Percentiles rank a stretch among this genome's conserved stretches.
Conservation (phyloP, 495 filamentous ascomycete genomes). For the Tuber indicum region DNA sequence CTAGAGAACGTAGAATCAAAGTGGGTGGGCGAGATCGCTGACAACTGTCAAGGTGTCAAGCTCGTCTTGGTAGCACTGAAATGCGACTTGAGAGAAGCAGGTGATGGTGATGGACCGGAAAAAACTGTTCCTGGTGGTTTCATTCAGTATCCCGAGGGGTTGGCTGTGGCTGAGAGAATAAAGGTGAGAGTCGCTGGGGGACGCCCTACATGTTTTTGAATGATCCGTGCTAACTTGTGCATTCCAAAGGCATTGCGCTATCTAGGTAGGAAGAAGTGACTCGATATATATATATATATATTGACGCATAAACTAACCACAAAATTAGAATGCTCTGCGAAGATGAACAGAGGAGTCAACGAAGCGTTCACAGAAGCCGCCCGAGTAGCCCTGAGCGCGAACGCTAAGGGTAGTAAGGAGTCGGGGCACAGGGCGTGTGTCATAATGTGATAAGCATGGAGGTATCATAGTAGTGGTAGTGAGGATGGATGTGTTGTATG, state of each 20-base stretch:
- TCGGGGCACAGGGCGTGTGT: constrained; percentile 22
- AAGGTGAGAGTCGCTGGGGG: constrained; percentile 41
- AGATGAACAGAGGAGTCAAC: constrained; percentile 93
- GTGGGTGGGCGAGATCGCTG: constrained; percentile 95
- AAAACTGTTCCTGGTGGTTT: constrained; percentile 48
- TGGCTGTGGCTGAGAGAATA: constrained; percentile 88
- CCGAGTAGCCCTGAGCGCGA: constrained; percentile 88
- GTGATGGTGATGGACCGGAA: constrained; percentile 51
- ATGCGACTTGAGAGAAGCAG: constrained; percentile 79
- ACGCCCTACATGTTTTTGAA: constrained; percentile 4
- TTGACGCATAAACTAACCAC: constrained; percentile 10
- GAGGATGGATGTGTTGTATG: not conserved
- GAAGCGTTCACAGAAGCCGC: constrained; percentile 98
- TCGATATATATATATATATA: not conserved
- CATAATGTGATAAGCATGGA: constrained; percentile 18
- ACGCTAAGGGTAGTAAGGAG: constrained; percentile 53
- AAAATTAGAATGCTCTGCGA: constrained; percentile 80
- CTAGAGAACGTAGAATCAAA: constrained; percentile 97
- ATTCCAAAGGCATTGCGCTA: constrained; percentile 67
- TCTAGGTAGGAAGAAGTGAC: constrained; percentile 53
- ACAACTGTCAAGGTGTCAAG: constrained; percentile 91
- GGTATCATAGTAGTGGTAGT: not conserved
- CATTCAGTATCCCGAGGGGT: constrained; percentile 86
- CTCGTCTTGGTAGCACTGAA: constrained; percentile 95
- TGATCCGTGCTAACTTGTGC: constrained; percentile 7